Evolutionary conservation across 2,329 filamentous ascomycete genomes (phyloP).

Genomic region (Tolypocladium guangdongense): DNA sequence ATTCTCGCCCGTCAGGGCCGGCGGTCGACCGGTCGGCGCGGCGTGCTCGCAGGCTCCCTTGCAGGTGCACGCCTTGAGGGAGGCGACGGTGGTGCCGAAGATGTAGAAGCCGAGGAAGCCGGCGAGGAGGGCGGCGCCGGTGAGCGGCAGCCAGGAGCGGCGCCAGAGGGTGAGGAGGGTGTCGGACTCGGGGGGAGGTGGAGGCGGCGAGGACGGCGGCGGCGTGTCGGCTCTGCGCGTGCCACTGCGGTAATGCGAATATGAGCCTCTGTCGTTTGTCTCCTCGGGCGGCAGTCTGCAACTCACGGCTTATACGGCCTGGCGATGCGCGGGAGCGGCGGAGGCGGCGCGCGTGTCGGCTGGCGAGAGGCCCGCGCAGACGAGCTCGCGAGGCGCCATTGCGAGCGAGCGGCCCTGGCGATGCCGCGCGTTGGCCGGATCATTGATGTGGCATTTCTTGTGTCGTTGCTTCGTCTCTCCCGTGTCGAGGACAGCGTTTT

Average conservation of each 20-base stretch:
- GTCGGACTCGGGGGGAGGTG: constrained; percentile 14
- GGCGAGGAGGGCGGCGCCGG: constrained; percentile 34
- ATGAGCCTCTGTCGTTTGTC: not conserved
- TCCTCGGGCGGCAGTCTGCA: not conserved
- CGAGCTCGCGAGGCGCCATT: constrained; percentile 20
- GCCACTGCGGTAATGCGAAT: constrained; percentile 1
- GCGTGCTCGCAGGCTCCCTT: constrained; percentile 20
- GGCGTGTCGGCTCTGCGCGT: constrained; percentile 1
- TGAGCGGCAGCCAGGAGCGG: constrained; percentile 31
- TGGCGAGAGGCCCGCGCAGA: constrained; percentile 12
- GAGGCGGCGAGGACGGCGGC: constrained; percentile 10
- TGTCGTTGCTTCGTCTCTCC: not conserved
- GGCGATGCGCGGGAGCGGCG: constrained; percentile 12
- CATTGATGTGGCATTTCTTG: constrained; percentile 14
- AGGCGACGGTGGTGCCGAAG: constrained; percentile 25
- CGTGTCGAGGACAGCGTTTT: not conserved
- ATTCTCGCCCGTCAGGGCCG: constrained; percentile 31
- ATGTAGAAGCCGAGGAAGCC: constrained; percentile 37
- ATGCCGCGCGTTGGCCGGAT: constrained; percentile 17
- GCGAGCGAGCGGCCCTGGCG: constrained; percentile 7
- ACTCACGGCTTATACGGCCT: constrained; percentile 20
- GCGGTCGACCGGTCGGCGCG: constrained; percentile 36
- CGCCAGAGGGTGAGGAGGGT: constrained; percentile 25
- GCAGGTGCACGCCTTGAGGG: constrained; percentile 16
- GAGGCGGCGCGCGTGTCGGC: constrained; percentile 3